Evolutionary conservation across 345 rosid genomes (phyloP).

Genomic region (Aethionema arabicum): DNA sequence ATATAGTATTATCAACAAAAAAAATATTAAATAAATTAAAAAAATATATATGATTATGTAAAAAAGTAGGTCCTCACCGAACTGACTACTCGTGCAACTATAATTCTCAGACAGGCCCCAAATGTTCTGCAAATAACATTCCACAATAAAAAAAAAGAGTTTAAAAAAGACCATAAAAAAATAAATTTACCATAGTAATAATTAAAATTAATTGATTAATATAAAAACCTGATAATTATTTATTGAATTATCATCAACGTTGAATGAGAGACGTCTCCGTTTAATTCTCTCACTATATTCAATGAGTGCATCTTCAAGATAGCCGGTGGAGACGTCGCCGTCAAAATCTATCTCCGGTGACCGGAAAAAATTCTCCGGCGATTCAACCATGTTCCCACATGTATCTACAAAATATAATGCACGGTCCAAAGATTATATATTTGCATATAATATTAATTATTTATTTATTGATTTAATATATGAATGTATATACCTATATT

Average conservation of each 20-base stretch:
- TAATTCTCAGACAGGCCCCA: constrained; percentile 59
- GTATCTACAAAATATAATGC: constrained; percentile 30
- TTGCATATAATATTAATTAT: not conserved
- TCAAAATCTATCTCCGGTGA: constrained; percentile 35
- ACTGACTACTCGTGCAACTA: constrained; percentile 49
- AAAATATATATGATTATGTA: not conserved
- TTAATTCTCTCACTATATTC: constrained; percentile 64
- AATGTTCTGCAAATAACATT: constrained; percentile 45
- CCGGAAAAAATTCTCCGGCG: constrained; percentile 36
- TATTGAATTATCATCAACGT: constrained; percentile 23
- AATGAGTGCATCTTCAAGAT: constrained; percentile 78
- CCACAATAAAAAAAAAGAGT: constrained; percentile 12
- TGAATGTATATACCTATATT: constrained; percentile 44
- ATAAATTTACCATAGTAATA: constrained; percentile 11
- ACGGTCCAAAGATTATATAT: constrained; percentile 9
- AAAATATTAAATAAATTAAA: not conserved
- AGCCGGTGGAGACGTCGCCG: constrained; percentile 70
- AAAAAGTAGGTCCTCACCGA: constrained; percentile 43
- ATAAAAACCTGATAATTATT: constrained; percentile 28
- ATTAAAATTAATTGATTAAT: not conserved
- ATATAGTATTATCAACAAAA: not conserved
- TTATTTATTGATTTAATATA: not conserved
- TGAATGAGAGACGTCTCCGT: constrained; percentile 55
- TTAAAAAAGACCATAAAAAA: not conserved
- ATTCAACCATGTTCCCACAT: constrained; percentile 45